These are phyloP conservation scores for Xylaria scruposa DNA, from an alignment of 495 filamentous ascomycete genomes.

Conservation along the genomic window DNA sequence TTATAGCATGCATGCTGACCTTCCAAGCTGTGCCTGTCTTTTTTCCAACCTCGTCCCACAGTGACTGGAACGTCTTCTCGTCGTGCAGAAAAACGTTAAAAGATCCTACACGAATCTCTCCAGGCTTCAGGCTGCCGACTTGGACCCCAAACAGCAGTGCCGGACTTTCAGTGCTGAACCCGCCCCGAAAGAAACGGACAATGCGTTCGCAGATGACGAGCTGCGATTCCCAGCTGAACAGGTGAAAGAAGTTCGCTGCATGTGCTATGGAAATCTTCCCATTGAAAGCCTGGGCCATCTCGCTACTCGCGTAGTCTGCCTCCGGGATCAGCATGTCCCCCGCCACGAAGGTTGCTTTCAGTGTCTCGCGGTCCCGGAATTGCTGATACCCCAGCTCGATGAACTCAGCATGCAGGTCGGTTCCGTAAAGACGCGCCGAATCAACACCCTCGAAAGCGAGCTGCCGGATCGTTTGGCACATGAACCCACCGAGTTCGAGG, in stretches of 20 bases:
- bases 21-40: constrained; percentile 54
- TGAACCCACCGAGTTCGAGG: constrained; percentile 59
- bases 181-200: constrained; percentile 47
- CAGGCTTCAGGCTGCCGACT: constrained; percentile 46
- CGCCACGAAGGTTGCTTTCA: constrained; percentile 16
- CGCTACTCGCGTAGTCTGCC: constrained; percentile 19
- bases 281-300: constrained; percentile 35
- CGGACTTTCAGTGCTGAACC: constrained; percentile 43
- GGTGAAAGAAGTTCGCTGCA: constrained; percentile 63
- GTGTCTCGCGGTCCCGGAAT: constrained; percentile 34
- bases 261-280: constrained; percentile 63
- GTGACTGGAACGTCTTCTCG: constrained; percentile 48
- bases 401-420: constrained; percentile 46
- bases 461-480: constrained; percentile 57
- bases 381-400: constrained; percentile 46
- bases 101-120: constrained; percentile 30
- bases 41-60: constrained; percentile 59
- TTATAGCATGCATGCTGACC: constrained; percentile 17
- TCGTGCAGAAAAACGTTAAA: constrained; percentile 45
- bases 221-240: constrained; percentile 64
- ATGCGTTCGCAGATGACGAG: constrained; percentile 54
- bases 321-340: constrained; percentile 36
- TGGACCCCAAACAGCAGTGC: constrained; percentile 58
- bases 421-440: constrained; percentile 41
- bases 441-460: constrained; percentile 53